Conservation (phyloP, 1,284 basidiomycete species). For the Trametes sp. region DNA sequence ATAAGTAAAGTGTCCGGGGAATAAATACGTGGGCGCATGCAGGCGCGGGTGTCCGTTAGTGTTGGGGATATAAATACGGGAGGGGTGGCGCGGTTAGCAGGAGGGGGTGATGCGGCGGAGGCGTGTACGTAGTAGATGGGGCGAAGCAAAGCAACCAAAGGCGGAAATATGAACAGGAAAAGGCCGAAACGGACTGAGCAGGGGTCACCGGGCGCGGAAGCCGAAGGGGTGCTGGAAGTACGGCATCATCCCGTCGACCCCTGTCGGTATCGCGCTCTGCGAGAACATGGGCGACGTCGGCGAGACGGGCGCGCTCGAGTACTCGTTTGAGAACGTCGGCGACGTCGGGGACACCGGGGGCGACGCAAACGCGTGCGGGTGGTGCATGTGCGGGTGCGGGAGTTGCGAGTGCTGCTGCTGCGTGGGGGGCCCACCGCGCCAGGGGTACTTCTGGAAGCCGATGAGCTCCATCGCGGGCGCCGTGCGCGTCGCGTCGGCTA, state of each 20-base stretch:
- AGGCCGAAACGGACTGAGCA: background rate
- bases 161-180: background rate
- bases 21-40: constrained; percentile 25
- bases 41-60: constrained; percentile 21
- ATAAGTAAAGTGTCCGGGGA: constrained; percentile 22
- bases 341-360: constrained; percentile 33
- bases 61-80: constrained; percentile 24
- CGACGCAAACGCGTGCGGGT: constrained; percentile 22
- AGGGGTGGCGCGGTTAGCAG: constrained; percentile 12
- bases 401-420: constrained; percentile 5
- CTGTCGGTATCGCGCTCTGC: constrained; percentile 9
- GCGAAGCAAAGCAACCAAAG: background rate
- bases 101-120: constrained; percentile 7
- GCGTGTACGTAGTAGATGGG: background rate
- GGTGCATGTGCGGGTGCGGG: constrained; percentile 2
- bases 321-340: constrained; percentile 24
- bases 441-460: constrained; percentile 57
- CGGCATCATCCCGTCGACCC: constrained; percentile 19
- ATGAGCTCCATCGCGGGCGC: constrained; percentile 66
- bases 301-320: constrained; percentile 21
- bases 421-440: constrained; percentile 29
- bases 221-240: constrained; percentile 23
- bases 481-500: constrained; percentile 47
- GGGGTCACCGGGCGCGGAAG: constrained; percentile 13
- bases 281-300: constrained; percentile 25